Evolutionary conservation across 2,329 filamentous ascomycete genomes (phyloP).

Genomic region (Calonectria hawksworthii): DNA sequence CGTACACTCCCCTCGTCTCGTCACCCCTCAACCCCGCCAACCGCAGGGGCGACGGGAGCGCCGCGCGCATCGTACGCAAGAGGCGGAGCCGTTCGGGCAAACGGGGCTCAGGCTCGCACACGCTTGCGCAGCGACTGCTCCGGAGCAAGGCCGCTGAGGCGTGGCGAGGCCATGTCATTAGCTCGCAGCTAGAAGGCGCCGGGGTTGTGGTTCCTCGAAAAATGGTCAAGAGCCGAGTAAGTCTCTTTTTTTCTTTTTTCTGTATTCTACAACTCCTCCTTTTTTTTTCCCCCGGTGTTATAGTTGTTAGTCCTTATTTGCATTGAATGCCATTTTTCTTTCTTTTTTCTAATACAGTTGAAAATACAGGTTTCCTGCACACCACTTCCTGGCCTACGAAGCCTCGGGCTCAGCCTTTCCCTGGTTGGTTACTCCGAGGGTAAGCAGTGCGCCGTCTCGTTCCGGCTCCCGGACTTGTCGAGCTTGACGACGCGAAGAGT

Average conservation of each 20-base stretch:
- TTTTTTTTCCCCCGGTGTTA: neutral
- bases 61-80: conserved; percentile 36
- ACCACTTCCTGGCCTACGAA: conserved; percentile 34
- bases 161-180: conserved; percentile 53
- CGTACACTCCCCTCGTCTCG: conserved; percentile 42
- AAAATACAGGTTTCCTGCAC: conserved; percentile 34
- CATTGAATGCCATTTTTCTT: too few species aligned
- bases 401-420: conserved; percentile 39
- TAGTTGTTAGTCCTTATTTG: too few species aligned
- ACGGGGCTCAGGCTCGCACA: conserved; percentile 45
- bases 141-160: conserved; percentile 58
- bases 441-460: conserved; percentile 31
- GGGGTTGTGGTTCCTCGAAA: conserved; percentile 23
- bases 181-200: conserved; percentile 43
- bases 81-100: conserved; percentile 33
- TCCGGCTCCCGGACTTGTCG: conserved; percentile 43
- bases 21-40: conserved; percentile 48
- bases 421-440: conserved; percentile 33
- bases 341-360: too few species aligned
- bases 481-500: conserved; percentile 48
- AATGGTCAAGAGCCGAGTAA: conserved; percentile 33
- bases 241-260: conserved; percentile 10
- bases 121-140: conserved; percentile 58
- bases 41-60: conserved; percentile 27
- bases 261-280: too few species aligned